Base-by-base conservation (phyloP, 2,329 filamentous ascomycete species). In the Monilinia polystroma region DNA sequence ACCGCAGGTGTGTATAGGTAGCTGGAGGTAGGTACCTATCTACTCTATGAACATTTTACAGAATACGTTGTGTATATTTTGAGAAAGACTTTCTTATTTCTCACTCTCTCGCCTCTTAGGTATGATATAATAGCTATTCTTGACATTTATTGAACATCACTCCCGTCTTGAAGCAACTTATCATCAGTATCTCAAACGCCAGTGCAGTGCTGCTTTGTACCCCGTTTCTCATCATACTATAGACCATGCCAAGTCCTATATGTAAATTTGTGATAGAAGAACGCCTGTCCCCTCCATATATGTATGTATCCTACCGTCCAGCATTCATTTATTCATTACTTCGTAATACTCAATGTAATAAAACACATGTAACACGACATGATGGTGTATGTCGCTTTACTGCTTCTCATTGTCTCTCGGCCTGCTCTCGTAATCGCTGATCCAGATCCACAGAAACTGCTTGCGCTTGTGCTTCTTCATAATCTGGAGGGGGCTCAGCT, bases 401-500 rank as follows among this genome's bases (percentile, higher is more conserved):
- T 35, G 38, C 32, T 26, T 56, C 47, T 66, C 69, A 43, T 20
- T 68, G 64, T 29, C 72, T 82, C 75, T 94, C 90, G 54, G 91
- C 82, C 72, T 91, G 91, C 69, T 90, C 85, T 56, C 89, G 88
- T 71, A 93, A 83, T 68, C 90, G 90, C 72, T 91, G 87, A 75
- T 92, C 86, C 29, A 88, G 79, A 62, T 71, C 70, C 79, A 81
- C 75, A 81, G 79, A 82, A 38, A 89, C 77, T 38, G 85, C 85
- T 72, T 88, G 86, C n/a, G 84, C 87, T 78, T 97, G 94, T 38
- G 91, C 91, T 77, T 97, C 92, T 74, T 97, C 93, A 75, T 98
- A 98, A 47, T 88, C 91, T 60, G 94, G 94, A 58, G 94, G 94
- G 6, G 93, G 92, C 76, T 95, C 93, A 79, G 88, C 74, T 74